phyloP scores from a whole-genome alignment of 306 rosid genomes.

The Betula pendula region DNA sequence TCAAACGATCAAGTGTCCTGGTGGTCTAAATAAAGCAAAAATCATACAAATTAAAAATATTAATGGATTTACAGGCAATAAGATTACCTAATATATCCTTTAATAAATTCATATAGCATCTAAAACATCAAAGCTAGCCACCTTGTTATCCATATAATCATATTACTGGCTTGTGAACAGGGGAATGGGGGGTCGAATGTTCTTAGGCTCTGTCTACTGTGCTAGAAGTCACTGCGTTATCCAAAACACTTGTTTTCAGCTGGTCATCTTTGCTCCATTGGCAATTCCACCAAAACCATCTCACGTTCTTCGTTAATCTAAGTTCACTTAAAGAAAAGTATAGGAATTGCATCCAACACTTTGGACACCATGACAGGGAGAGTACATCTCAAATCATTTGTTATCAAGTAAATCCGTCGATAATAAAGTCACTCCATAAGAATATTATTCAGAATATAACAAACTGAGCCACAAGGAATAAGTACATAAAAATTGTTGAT shows the following conservation, averaged over 20 bases:
- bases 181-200: not conserved
- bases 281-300: not conserved
- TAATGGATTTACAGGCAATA: not conserved
- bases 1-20: not conserved
- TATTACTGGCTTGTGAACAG: not conserved
- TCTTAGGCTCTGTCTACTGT: not conserved
- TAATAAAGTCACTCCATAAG: not conserved
- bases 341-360: not conserved
- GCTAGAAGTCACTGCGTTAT: not conserved
- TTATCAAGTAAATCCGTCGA: not conserved
- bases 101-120: not conserved
- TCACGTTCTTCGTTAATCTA: not conserved
- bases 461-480: not conserved
- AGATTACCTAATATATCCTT: not conserved
- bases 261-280: not conserved
- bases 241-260: not conserved
- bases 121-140: not conserved
- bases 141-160: not conserved
- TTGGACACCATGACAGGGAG: not conserved
- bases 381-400: not conserved
- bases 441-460: not conserved
- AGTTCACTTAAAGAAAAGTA: not conserved
- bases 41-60: not conserved
- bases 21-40: not conserved
- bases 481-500: not conserved